Evolutionary conservation across 495 filamentous ascomycete genomes (phyloP).

Genomic region (Penicillium macrosclerotiorum): DNA sequence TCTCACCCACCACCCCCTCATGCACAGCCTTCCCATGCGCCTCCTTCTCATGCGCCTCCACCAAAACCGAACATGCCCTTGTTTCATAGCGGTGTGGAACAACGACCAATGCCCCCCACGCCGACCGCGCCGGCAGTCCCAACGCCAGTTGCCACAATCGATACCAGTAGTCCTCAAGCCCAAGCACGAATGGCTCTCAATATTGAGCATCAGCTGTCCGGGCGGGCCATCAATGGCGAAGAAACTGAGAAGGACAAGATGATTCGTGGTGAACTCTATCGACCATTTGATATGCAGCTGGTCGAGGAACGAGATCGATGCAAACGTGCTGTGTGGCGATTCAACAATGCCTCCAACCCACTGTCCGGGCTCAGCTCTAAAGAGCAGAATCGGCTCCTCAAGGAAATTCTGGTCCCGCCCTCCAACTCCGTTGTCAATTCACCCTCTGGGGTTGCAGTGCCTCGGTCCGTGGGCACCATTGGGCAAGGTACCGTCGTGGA

Average conservation of each 20-base stretch:
- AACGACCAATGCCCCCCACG: slow-evolving; percentile 29
- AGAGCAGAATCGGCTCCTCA: slow-evolving; percentile 78
- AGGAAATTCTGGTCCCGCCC: slow-evolving; percentile 60
- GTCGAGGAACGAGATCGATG: slow-evolving; percentile 85
- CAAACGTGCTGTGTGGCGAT: slow-evolving; percentile 77
- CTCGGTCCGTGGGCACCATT: slow-evolving; percentile 54
- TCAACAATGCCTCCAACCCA: slow-evolving; percentile 86
- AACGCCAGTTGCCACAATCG: slow-evolving; percentile 20
- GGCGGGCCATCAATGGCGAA: slow-evolving; percentile 29
- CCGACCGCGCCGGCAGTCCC: neutral
- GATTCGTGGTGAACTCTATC: slow-evolving; percentile 78
- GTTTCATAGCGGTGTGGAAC: slow-evolving; percentile 38
- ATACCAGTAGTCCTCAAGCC: slow-evolving; percentile 44
- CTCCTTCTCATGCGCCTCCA: slow-evolving; percentile 31
- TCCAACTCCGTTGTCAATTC: slow-evolving; percentile 46
- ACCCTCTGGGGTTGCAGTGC: slow-evolving; percentile 39
- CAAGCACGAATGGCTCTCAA: slow-evolving; percentile 47
- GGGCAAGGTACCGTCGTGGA: slow-evolving; percentile 79
- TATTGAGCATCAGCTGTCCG: slow-evolving; percentile 44
- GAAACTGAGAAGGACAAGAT: slow-evolving; percentile 91
- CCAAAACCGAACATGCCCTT: slow-evolving; percentile 37
- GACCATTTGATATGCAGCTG: slow-evolving; percentile 72
- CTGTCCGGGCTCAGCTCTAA: slow-evolving; percentile 69
- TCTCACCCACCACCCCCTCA: no score
- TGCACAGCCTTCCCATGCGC: no score